Evolutionary conservation across 1,284 basidiomycete species (phyloP), one percentile per base, ranked within the genome.

Genomic region (Ustilago nuda): DNA sequence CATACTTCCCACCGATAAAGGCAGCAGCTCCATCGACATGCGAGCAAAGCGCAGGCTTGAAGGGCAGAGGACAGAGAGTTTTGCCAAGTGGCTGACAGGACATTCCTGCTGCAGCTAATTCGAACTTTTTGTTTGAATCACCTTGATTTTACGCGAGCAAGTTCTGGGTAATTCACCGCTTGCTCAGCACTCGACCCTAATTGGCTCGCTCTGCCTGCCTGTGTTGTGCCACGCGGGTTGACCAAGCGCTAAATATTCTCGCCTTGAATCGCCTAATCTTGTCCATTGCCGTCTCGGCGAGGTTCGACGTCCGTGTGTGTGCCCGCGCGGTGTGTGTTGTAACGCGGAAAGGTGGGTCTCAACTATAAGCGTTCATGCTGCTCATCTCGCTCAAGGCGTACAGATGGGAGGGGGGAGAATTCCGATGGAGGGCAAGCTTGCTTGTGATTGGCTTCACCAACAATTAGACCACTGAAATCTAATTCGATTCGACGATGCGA

Each of bases 1-100:
- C 19, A 55, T 32, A 66, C 51, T 4, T 3, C 5, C 27, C 41
- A 35, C 15, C 30, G 61, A 56, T 51, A 56, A 63, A 41, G 35
- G 9, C 27, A 36, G 45, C 27, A 19, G 19, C 19, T 15, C 4
- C 27, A 23, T 36, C 35, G 33, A 30, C 55, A 33, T 41, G 39
- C 51, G 51, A 53, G 41, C 41, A 4, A 50, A 19, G 2, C 12
- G 36, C 6, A 33, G 53, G 36, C 17, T 27, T 11, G 19, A n/a
- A 27, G 27, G n/a, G 7, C 35, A 37, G 37, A 39, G 33, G 36
- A 19, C 3, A 36, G n/a, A 9, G 17, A 37, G 32, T n/a, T 56
- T 56, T 41, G 54, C 37, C 51, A 52, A 41, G 39, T 41, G 39
- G 39, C 7, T 41, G 43, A 4, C 43, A 19, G n/a, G 43, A 17